phyloP scores from a whole-genome alignment of 2,329 filamentous ascomycete species.

The Talaromyces sp. region DNA sequence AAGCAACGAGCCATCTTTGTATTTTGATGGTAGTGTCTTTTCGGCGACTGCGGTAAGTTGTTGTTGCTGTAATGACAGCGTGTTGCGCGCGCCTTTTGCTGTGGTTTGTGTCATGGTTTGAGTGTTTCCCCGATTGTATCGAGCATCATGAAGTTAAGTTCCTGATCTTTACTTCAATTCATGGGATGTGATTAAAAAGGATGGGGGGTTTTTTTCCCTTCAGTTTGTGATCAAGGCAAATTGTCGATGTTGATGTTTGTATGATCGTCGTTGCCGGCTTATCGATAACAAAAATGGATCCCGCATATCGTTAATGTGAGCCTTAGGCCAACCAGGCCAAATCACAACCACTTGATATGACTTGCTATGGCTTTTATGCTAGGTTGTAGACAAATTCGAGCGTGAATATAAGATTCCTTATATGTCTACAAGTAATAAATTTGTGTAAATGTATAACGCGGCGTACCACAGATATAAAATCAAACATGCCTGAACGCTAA shows the following conservation, averaged over 20 bases:
- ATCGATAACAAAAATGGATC: constrained; percentile 1
- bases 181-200: not conserved
- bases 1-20: constrained; percentile 46
- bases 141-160: not conserved
- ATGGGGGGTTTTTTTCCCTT: no score
- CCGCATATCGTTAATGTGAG: not conserved
- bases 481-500: constrained; percentile 1
- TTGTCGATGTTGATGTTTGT: constrained; percentile 5
- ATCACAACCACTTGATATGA: not conserved
- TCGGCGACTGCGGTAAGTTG: constrained; percentile 37
- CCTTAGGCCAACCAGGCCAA: not conserved
- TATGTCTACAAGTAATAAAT: not conserved
- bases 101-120: not conserved
- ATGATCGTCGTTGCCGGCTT: not conserved
- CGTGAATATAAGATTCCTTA: not conserved
- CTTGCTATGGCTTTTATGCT: not conserved
- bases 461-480: not conserved
- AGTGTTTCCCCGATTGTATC: not conserved
- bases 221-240: not conserved
- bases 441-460: not conserved
- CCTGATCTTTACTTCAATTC: not conserved
- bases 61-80: not conserved
- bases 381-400: not conserved
- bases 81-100: not conserved
- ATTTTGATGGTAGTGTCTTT: constrained; percentile 39